Percentiles rank a stretch among this genome's conserved stretches.
Conservation (phyloP, 306 rosid genomes). For the Cyclanthera cordifolia region DNA sequence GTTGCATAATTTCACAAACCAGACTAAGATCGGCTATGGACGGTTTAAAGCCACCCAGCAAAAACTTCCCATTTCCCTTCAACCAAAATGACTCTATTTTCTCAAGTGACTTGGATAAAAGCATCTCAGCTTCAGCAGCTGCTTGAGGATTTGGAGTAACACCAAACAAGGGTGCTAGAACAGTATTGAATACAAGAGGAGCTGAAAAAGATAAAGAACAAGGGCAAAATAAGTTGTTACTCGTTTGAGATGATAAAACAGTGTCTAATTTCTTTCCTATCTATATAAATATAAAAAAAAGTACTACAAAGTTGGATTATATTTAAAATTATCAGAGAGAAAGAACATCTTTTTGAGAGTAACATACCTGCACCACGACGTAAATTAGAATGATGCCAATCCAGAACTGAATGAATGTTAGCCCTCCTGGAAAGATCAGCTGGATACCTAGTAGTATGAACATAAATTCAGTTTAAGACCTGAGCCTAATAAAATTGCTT, state of each 20-base stretch:
- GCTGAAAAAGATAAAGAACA: slow-evolving; percentile 35
- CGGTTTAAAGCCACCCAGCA: slow-evolving; percentile 61
- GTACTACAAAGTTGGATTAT: not conserved
- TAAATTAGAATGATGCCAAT: slow-evolving; percentile 84
- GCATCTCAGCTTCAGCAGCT: slow-evolving; percentile 57
- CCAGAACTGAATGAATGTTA: slow-evolving; percentile 60
- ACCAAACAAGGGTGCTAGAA: slow-evolving; percentile 63
- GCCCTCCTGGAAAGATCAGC: slow-evolving; percentile 76
- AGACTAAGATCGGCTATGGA: slow-evolving; percentile 72
- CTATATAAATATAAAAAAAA: not conserved
- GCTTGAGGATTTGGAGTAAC: slow-evolving; percentile 37
- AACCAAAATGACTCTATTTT: slow-evolving; percentile 67
- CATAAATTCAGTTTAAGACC: not conserved
- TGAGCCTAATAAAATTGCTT: not conserved
- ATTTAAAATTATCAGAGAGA: not conserved
- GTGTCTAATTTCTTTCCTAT: not conserved
- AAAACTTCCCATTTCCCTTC: slow-evolving; percentile 45
- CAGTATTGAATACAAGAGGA: slow-evolving; percentile 30
- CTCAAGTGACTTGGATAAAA: slow-evolving; percentile 53
- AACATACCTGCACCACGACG: slow-evolving; percentile 63
- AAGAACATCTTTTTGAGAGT: not conserved
- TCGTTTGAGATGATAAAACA: not conserved
- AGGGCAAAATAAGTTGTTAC: not conserved
- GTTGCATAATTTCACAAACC: slow-evolving; percentile 73
- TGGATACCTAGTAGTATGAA: slow-evolving; percentile 57